Base-by-base conservation (phyloP, 2,329 filamentous ascomycete species). In the Lasiodiplodia hormozganensis region DNA sequence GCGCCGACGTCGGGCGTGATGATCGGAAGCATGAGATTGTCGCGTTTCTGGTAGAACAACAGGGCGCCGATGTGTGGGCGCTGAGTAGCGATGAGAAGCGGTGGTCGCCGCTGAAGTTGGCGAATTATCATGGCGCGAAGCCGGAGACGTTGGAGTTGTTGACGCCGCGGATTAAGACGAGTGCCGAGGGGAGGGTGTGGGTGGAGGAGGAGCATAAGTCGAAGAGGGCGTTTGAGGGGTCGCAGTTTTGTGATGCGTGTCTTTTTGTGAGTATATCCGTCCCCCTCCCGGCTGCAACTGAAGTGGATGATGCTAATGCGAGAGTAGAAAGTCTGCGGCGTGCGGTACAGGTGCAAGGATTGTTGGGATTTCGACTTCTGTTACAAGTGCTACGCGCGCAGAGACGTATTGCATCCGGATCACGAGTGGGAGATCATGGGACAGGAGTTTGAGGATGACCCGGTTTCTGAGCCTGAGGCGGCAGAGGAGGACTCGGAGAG, bases 341-440 rank as follows among this genome's bases (percentile, higher is more conserved):
- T 62, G 14, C 58, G 49, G 2, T 67, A 67, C 43, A 28, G 36
- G 18, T 69, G 68, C 21, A 12, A 53, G 40, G 62, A 62, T 6
- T 69, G 68, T 25, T 10, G 12, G 16, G 62, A 67, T 23, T 69
- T 62, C 11, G 54, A 62, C 25, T 67, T 69, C 16, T 69, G 68
- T 47, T 69, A 60, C 62, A 67, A 67, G 28, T 69, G 67, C 36
- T 56, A 36, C 18, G 28, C 5, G 1, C 3, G 40, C 43, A 47
- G 12, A 51, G 21, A 47, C 5, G 16, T 21, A 4, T 10, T 62
- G 58, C 58, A 62, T 34, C 38, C 40, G 28, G 40, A 38, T 23
- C 58, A 62, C 43, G 16, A 8, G 1, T 62, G 40, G 23, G 28
- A 28, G 18, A 2, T 16, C 0, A 14, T 23, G 7, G 58, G 58